Percentiles rank a stretch among this genome's conserved stretches.
Conservation (phyloP, 208 protist species). For the Crithidia sp. region DNA sequence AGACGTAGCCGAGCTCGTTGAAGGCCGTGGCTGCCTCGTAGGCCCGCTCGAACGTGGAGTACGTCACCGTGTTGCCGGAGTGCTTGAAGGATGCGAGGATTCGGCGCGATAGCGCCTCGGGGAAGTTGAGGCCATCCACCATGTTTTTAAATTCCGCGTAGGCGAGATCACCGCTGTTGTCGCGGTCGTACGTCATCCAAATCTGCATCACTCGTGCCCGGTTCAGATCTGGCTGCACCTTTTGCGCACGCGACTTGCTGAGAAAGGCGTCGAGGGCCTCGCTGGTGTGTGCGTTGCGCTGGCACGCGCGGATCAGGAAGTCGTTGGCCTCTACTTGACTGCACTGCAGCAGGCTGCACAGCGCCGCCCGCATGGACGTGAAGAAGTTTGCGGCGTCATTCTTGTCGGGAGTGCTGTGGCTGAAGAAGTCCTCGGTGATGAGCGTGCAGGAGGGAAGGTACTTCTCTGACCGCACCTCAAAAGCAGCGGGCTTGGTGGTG, state of each 20-base stretch:
- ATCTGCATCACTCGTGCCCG: slow-evolving; percentile 52
- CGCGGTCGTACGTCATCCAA: slow-evolving; percentile 55
- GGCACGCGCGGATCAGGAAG: slow-evolving; percentile 36
- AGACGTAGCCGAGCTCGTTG: slow-evolving; percentile 51
- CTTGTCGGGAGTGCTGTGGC: slow-evolving; percentile 8
- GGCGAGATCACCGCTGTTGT: slow-evolving; percentile 50
- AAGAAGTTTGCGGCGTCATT: slow-evolving; percentile 48
- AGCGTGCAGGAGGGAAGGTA: slow-evolving; percentile 29
- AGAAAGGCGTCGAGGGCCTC: slow-evolving; percentile 40
- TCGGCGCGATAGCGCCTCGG: slow-evolving; percentile 30
- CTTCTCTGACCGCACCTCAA: slow-evolving; percentile 24
- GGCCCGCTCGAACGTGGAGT: slow-evolving; percentile 36
- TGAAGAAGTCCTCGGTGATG: slow-evolving; percentile 47
- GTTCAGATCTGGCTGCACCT: slow-evolving; percentile 40
- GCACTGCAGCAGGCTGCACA: slow-evolving; percentile 39
- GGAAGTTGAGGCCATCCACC: slow-evolving; percentile 49
- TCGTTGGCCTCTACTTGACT: slow-evolving; percentile 27
- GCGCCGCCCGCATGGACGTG: slow-evolving; percentile 39
- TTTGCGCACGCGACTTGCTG: slow-evolving; percentile 8
- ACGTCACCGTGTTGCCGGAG: slow-evolving; percentile 24
- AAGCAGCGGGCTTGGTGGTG: background rate
- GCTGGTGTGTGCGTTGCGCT: slow-evolving; percentile 19
- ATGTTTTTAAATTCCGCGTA: slow-evolving; percentile 41
- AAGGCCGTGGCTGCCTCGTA: slow-evolving; percentile 41
- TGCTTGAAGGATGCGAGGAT: slow-evolving; percentile 28